These are phyloP conservation scores for Colletotrichum tropicicola DNA, from an alignment of 2,329 filamentous ascomycete species.

Conservation along the genomic window DNA sequence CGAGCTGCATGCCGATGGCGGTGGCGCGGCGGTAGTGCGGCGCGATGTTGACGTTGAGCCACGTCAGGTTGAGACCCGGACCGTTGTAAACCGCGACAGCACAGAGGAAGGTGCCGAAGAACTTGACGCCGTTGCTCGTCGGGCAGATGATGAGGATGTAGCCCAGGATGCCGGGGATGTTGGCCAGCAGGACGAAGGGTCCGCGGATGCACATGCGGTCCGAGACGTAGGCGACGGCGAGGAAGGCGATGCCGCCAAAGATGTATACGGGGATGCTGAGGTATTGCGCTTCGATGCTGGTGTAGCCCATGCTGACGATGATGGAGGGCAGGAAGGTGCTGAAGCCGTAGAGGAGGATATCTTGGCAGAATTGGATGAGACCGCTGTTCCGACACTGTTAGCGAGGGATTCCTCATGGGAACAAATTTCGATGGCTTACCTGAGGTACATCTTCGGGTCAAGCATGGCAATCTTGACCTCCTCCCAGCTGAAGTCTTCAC, in stretches of 20 bases:
- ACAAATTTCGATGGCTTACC: slow-evolving; percentile 37
- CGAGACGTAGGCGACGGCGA: slow-evolving; percentile 54
- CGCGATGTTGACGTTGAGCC: slow-evolving; percentile 55
- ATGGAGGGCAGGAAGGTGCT: slow-evolving; percentile 67
- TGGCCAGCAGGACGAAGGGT: slow-evolving; percentile 64
- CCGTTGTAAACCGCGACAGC: slow-evolving; percentile 57
- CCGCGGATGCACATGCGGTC: slow-evolving; percentile 49
- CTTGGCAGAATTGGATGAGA: slow-evolving; percentile 59
- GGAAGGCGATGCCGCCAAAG: slow-evolving; percentile 55
- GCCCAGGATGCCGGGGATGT: slow-evolving; percentile 57
- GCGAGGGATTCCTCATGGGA: not conserved
- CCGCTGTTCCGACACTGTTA: slow-evolving; percentile 34
- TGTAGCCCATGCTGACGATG: slow-evolving; percentile 59
- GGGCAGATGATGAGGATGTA: slow-evolving; percentile 59
- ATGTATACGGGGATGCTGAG: slow-evolving; percentile 67
- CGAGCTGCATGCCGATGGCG: slow-evolving; percentile 48
- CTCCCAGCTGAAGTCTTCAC: slow-evolving; percentile 57
- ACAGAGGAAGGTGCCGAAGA: slow-evolving; percentile 58
- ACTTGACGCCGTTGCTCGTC: slow-evolving; percentile 56
- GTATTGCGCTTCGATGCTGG: slow-evolving; percentile 59
- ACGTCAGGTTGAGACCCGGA: slow-evolving; percentile 56
- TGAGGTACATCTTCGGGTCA: slow-evolving; percentile 62
- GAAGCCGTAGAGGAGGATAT: slow-evolving; percentile 64
- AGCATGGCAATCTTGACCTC: slow-evolving; percentile 56
- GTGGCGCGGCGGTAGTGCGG: slow-evolving; percentile 56